Base-by-base conservation (phyloP, 345 rosid species). In the Dipteronia dyeriana region DNA sequence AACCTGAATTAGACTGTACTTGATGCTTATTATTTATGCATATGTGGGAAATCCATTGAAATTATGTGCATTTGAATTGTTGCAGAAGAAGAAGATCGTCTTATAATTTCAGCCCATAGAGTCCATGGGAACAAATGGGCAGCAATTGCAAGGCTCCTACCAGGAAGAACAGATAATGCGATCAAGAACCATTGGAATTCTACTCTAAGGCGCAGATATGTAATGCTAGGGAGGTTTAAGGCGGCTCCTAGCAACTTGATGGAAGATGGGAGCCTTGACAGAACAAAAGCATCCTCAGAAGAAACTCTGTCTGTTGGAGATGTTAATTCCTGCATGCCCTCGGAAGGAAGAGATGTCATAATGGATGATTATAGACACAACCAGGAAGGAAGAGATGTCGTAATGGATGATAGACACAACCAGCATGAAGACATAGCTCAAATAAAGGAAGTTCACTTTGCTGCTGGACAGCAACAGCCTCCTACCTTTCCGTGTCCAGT, bases 101-200 rank as follows among this genome's bases (percentile, higher is more conserved):
- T 90, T 74, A 93, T 95, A 23, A 86, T 93, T 59, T 75, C 85
- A 23, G 94, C 91, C 29, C 97, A 94, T 69, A 84, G 88, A 17
- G 73, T 84, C 66, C 92, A 93, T 70, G 99, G 97, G 17, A 95
- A 95, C 89, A 95, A 93, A 81, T 95, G 99, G 99, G 97, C 95
- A 1, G 92, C 82, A 12, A 95, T 95, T 60, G 93, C 98, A 1
- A 91, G 87, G 78, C 85, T 88, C 60, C 78, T 95, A 65, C 91
- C 98, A 0, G 98, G 97, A 29, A 89, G 98, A 87, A 93, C 98
- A 17, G 96, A 92, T 79, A 91, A 91, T 73, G 91, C 98, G 17
- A 95, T 95, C 74, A 93, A 93, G 89, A 95, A 95, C 79, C 98
- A 95, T 73, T 93, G 98, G 97, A 90, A 91, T 88, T 91, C 97